Percentiles rank a stretch among this genome's conserved stretches.
Conservation (phyloP, 106 monocot species). For the Dioscorea dumetorum region DNA sequence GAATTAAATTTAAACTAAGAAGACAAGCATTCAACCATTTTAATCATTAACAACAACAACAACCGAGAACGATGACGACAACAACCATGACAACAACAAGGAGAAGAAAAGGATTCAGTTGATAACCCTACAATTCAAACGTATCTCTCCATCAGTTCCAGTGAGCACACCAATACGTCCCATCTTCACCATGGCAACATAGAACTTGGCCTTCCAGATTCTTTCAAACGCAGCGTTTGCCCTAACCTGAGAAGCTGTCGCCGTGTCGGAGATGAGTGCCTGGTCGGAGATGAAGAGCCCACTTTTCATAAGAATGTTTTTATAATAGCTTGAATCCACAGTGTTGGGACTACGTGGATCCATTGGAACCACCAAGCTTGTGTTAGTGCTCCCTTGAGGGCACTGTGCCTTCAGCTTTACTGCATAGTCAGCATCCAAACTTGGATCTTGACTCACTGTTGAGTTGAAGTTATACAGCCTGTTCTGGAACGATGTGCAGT, state of each 20-base stretch:
- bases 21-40: too few species aligned
- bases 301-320: conserved; percentile 16
- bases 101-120: background rate
- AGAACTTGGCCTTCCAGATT: conserved; percentile 17
- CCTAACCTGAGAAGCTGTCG: conserved; percentile 10
- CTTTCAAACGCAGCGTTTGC: conserved; percentile 1
- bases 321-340: conserved; percentile 42
- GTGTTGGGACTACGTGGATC: conserved; percentile 29
- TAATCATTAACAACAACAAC: too few species aligned
- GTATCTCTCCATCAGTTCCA: conserved; percentile 36
- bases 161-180: conserved; percentile 34
- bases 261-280: conserved; percentile 16
- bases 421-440: conserved; percentile 26
- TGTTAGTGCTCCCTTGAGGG: conserved; percentile 10
- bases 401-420: conserved; percentile 25
- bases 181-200: conserved; percentile 44
- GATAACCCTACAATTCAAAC: conserved; percentile 23
- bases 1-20: too few species aligned
- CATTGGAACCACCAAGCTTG: conserved; percentile 14
- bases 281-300: conserved; percentile 56
- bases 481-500: conserved; percentile 25
- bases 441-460: conserved; percentile 25
- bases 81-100: too few species aligned
- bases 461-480: conserved; percentile 41
- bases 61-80: too few species aligned